Conservation (phyloP, 2,329 filamentous ascomycete species). For the Emmonsia crescens region DNA sequence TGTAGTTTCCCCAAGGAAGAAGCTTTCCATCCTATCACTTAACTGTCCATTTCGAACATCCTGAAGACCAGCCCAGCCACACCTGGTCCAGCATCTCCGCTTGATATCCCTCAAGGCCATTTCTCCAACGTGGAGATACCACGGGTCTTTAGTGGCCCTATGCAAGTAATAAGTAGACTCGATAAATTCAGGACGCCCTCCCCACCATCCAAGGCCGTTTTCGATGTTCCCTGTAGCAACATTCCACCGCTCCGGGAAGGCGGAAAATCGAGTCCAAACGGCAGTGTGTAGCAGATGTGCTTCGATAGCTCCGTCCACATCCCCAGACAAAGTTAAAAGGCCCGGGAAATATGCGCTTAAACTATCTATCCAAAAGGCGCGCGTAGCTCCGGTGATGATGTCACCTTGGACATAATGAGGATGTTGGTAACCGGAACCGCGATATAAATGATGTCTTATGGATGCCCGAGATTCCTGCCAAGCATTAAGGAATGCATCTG, state of each 20-base stretch:
- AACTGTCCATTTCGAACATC: slow-evolving; percentile 74
- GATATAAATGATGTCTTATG: slow-evolving; percentile 86
- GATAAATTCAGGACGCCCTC: slow-evolving; percentile 88
- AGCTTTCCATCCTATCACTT: slow-evolving; percentile 95
- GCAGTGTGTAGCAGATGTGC: slow-evolving; percentile 86
- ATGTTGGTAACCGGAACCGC: slow-evolving; percentile 61
- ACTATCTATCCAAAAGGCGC: slow-evolving; percentile 92
- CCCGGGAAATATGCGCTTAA: slow-evolving; percentile 92
- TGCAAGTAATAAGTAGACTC: slow-evolving; percentile 97
- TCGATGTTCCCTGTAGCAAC: slow-evolving; percentile 74
- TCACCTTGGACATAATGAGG: slow-evolving; percentile 92
- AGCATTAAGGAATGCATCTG: slow-evolving; percentile 66
- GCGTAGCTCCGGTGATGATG: slow-evolving; percentile 72
- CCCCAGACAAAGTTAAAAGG: slow-evolving; percentile 71
- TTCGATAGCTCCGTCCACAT: slow-evolving; percentile 81
- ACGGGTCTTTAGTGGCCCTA: slow-evolving; percentile 82
- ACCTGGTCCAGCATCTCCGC: slow-evolving; percentile 76
- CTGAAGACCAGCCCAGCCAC: slow-evolving; percentile 86
- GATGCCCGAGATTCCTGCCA: slow-evolving; percentile 81
- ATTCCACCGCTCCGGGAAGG: slow-evolving; percentile 89
- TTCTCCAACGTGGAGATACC: slow-evolving; percentile 91
- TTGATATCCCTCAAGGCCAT: slow-evolving; percentile 88
- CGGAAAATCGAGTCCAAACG: slow-evolving; percentile 89
- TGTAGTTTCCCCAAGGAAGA: slow-evolving; percentile 91
- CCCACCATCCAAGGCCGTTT: slow-evolving; percentile 85